Base-by-base conservation (phyloP, 192 early-diverging fungal genomes). In the Physocladia obscura region DNA sequence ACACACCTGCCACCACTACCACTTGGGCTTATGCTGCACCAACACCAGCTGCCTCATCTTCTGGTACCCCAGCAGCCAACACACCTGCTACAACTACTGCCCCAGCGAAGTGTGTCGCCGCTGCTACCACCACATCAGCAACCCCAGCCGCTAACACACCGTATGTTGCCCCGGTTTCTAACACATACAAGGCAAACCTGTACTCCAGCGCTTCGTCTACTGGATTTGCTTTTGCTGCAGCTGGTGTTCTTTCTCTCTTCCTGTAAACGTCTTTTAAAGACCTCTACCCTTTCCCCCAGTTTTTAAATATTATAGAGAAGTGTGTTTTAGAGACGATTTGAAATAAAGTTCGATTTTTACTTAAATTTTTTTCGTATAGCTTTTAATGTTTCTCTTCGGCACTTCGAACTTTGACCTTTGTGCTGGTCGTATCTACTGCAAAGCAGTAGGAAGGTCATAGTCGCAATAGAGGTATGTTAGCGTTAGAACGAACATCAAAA, bases 181-280 rank as follows among this genome's bases (percentile, higher is more conserved):
- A 3, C 59, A 37, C 59, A 34, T 15, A 50, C 48, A 50, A 49
- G 48, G 50, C 44, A 22, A 65, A 34, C 62, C 34, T 65, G 48
- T 51, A 49, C 49, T 49, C 62, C 50, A 49, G 62, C 31, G 62
- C 62, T 51, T n/a, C 8, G 3, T 22, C 49, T 24, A 17, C 29
- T n/a, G 3, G 24, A 21, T 4, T 64, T 31, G 30, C 30, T 31
- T 17, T 15, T 24, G 62, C 48, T 51, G 62, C 44, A 22, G 62
- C 62, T 24, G 49, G 22, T 51, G 62, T 65, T 32, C 6, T 65
- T 11, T 40, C 62, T 65, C 62, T 62, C 22, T 62, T 62, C 39
- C 38, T 62, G 17, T 62, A 8, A 8, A 6, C 6, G 51, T 8
- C 6, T 11, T 11, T 15, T 54, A 26, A 21, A 6, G 24, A 6